Evolutionary conservation across 169 alveolate species (phyloP), one percentile per base, ranked within the genome.

Genomic region (Plasmodium vivax): DNA sequence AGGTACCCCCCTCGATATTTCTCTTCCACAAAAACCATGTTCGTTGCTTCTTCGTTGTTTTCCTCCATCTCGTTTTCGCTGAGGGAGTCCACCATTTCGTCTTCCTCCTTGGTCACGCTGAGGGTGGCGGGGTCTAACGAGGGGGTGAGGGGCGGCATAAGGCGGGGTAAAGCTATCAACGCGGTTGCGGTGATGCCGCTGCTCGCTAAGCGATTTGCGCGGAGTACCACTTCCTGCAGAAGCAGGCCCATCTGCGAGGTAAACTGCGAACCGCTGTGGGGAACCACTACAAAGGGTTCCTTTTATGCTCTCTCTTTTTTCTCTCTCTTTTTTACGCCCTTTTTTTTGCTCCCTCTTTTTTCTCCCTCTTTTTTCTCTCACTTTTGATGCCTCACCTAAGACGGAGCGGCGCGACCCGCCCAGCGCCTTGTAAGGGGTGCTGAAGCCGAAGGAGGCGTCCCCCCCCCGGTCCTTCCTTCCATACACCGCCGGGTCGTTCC

Each of bases 61-160:
- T 87, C 93, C 43, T 87, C 93, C 16, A 74, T 32, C 3, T 87
- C 93, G 23, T 87, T 87, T 77, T 87, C 93, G 54, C 93, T 87
- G 30, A 79, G n/a, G 54, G 87, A 75, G 36, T 87, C 93, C 51
- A 87, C 7, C 2, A 77, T 74, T 75, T 87, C 93, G 58, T 87
- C 93, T 36, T 85, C 85, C 16, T 87, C 93, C 81, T 71, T 87
- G 6, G 88, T 27, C 23, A 47, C 34, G 43, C 62, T 51, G 3
- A 77, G n/a, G 14, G 30, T 36, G 1, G 88, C 36, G n/a, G 51
- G 71, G 68, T 71, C 93, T 87, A 82, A 51, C 1, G 45, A n/a
- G 19, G 34, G 81, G 43, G 38, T n/a, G 51, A 12, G 12, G 16
- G 12, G 27, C 62, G 58, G 0, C 6, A 7, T 82, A 58, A 12